These are phyloP conservation scores for Vanderwaltozyma verrucispora DNA, from an alignment of 805 yeast genomes.

Conservation along the genomic window DNA sequence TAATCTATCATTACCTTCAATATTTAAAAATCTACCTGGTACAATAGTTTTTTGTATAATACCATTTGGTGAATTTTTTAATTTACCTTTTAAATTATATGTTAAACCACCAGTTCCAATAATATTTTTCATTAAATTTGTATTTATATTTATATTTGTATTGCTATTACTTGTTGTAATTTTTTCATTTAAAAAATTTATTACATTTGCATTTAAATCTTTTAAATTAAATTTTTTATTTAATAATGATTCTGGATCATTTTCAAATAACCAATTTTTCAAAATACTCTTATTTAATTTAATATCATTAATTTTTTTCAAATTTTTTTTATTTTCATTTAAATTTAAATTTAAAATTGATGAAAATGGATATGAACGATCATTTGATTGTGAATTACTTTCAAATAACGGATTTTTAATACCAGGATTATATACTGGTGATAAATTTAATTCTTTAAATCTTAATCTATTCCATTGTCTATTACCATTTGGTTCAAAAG, in stretches of 20 bases:
- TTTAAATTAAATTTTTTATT: slow-evolving; percentile 22
- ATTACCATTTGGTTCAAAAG: slow-evolving; percentile 53
- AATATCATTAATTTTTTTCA: slow-evolving; percentile 6
- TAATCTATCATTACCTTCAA: slow-evolving; percentile 31
- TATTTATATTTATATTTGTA: no score
- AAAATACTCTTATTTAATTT: slow-evolving; percentile 41
- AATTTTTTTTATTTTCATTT: slow-evolving; percentile 32
- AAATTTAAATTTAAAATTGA: slow-evolving; percentile 10
- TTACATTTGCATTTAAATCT: slow-evolving; percentile 31
- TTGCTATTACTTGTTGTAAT: no score
- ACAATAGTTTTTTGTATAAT: slow-evolving; percentile 40
- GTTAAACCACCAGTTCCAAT: slow-evolving; percentile 73
- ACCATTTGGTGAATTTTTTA: slow-evolving; percentile 64
- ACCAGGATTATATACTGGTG: slow-evolving; percentile 21
- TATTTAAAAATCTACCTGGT: slow-evolving; percentile 56
- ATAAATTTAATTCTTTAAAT: slow-evolving; percentile 57
- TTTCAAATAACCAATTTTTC: slow-evolving; percentile 41
- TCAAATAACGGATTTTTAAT: slow-evolving; percentile 29
- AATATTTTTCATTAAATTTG: slow-evolving; percentile 18
- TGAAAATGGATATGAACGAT: slow-evolving; percentile 14
- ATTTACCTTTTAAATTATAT: slow-evolving; percentile 57
- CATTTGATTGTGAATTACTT: slow-evolving; percentile 1
- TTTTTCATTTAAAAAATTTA: slow-evolving; percentile 33
- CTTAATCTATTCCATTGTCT: slow-evolving; percentile 49
- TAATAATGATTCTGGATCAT: slow-evolving; percentile 35